Percentiles rank a stretch among this genome's conserved stretches.
Evolutionary conservation across 495 filamentous ascomycete species (phyloP).

Genomic region (Pseudevernia furfuracea): DNA sequence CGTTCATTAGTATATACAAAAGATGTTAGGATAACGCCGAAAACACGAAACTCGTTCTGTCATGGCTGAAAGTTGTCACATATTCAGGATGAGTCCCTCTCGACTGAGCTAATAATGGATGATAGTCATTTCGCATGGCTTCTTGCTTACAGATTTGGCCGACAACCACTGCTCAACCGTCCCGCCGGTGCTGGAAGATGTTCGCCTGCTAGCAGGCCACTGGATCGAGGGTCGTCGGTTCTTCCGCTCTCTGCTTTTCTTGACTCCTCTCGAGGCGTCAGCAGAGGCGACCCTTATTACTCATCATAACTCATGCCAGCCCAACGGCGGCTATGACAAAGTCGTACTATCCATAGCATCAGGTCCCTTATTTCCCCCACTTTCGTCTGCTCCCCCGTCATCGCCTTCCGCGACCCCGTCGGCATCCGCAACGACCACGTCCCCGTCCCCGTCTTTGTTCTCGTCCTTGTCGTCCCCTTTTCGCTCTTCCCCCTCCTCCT

Average conservation of each 20-base stretch:
- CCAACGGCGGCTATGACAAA: slow-evolving; percentile 10
- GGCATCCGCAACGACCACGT: slow-evolving; percentile 37
- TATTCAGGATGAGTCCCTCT: background rate
- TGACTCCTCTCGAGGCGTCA: background rate
- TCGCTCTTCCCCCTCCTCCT: slow-evolving; percentile 14
- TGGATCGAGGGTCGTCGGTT: background rate
- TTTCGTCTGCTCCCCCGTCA: slow-evolving; percentile 6
- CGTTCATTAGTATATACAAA: background rate
- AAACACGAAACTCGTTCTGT: background rate
- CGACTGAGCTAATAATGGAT: background rate
- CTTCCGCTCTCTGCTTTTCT: background rate
- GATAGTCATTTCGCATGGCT: background rate
- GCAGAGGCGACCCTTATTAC: background rate
- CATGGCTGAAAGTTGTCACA: background rate
- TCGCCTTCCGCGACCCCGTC: slow-evolving; percentile 22
- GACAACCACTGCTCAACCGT: background rate
- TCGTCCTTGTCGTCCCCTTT: slow-evolving; percentile 4
- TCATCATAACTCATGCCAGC: background rate
- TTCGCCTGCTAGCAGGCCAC: background rate
- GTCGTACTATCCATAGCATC: slow-evolving; percentile 17
- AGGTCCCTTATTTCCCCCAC: slow-evolving; percentile 16
- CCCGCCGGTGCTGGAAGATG: background rate
- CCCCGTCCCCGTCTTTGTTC: slow-evolving; percentile 35
- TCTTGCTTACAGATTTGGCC: background rate
- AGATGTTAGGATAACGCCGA: background rate